Conservation (phyloP, 192 early-diverging fungal genomes). For the Podila epicladia region DNA sequence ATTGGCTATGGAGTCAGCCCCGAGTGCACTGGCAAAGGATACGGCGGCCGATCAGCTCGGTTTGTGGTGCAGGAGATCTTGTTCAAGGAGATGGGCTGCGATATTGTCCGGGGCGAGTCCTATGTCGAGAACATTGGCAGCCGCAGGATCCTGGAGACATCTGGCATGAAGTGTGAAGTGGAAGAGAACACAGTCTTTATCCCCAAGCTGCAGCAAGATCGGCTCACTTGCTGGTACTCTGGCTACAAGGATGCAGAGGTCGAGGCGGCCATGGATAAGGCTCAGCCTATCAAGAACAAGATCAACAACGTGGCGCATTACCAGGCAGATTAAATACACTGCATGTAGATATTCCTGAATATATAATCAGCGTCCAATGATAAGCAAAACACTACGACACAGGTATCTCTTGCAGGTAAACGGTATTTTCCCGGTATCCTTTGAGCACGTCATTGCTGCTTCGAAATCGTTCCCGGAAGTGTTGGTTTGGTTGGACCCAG, state of each 20-base stretch:
- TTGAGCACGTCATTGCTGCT: too few species aligned
- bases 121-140: conserved; percentile 22
- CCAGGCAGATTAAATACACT: too few species aligned
- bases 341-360: too few species aligned
- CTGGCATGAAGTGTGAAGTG: conserved; percentile 31
- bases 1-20: conserved; percentile 42
- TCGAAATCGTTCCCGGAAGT: too few species aligned
- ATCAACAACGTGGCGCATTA: too few species aligned
- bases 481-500: too few species aligned
- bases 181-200: conserved; percentile 16
- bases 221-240: conserved; percentile 24
- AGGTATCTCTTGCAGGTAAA: too few species aligned
- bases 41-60: conserved; percentile 6
- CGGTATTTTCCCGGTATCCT: too few species aligned
- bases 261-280: too few species aligned
- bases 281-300: too few species aligned
- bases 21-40: conserved; percentile 23
- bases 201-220: conserved; percentile 13
- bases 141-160: conserved; percentile 16
- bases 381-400: too few species aligned
- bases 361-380: too few species aligned
- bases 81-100: conserved; percentile 29
- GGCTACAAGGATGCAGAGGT: neutral
- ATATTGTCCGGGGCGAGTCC: conserved; percentile 37
- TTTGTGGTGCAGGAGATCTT: conserved; percentile 29